A percentile compares a stretch with the other conserved stretches of the same genome.
phyloP scores from a whole-genome alignment of 768 basidiomycete species.

The Macrolepiota albuminosa region DNA sequence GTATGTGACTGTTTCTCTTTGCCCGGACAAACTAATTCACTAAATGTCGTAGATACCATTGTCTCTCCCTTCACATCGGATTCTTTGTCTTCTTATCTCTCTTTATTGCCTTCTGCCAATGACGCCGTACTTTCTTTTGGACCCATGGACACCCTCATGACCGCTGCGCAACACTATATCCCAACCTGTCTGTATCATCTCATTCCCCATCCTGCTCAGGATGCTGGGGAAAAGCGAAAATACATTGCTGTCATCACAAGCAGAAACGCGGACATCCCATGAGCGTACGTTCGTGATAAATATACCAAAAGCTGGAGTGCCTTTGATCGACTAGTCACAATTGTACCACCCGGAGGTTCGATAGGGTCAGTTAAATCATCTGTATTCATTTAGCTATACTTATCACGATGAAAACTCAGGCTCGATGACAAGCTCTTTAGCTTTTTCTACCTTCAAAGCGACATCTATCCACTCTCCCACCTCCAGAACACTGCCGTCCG shows the following conservation, averaged over 20 bases:
- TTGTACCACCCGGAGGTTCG: conserved; percentile 87
- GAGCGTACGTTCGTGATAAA: conserved; percentile 83
- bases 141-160: conserved; percentile 73
- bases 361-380: conserved; percentile 57
- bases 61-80: conserved; percentile 77
- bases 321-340: conserved; percentile 82
- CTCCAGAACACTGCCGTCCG: conserved; percentile 78
- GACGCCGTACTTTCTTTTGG: conserved; percentile 80
- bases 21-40: not conserved
- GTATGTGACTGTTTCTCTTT: conserved; percentile 27
- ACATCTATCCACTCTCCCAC: conserved; percentile 68
- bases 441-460: conserved; percentile 83
- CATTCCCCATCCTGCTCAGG: conserved; percentile 81
- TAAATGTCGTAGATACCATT: conserved; percentile 49
- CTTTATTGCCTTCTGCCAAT: conserved; percentile 62
- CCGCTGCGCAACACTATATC: conserved; percentile 69
- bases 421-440: conserved; percentile 89
- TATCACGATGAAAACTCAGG: conserved; percentile 29
- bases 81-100: conserved; percentile 72
- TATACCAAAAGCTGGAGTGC: conserved; percentile 94
- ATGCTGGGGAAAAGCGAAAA: conserved; percentile 63
- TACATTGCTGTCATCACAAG: conserved; percentile 71
- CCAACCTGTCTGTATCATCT: conserved; percentile 72
- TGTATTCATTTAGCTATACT: conserved; percentile 3
- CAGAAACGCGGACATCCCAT: conserved; percentile 83